Evolutionary conservation across 495 filamentous ascomycete genomes (phyloP).

Genomic region (Hypoxylon intermedium): DNA sequence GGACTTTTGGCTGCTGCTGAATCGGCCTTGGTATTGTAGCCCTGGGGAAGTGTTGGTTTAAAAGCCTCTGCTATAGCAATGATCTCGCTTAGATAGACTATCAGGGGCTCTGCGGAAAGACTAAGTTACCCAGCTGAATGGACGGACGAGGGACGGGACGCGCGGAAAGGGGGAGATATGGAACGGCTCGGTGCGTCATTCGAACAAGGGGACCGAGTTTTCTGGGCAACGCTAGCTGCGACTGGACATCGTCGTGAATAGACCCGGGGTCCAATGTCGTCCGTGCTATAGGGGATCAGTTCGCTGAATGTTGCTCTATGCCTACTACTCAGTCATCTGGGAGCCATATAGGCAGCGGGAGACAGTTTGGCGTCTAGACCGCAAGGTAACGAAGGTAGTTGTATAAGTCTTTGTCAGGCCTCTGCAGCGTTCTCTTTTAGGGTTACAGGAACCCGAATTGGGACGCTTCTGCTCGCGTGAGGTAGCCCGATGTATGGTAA

Average conservation of each 20-base stretch:
- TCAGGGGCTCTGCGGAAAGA: slow-evolving; percentile 29
- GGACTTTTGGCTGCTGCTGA: not conserved
- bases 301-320: slow-evolving; percentile 37
- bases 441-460: slow-evolving; percentile 31
- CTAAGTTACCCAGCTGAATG: slow-evolving; percentile 21
- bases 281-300: slow-evolving; percentile 25
- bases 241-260: not conserved
- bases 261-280: slow-evolving; percentile 8
- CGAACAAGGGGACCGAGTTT: slow-evolving; percentile 13
- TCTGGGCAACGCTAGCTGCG: slow-evolving; percentile 6
- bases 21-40: not conserved
- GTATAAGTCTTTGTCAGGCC: slow-evolving; percentile 37
- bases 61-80: not conserved
- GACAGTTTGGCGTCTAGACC: slow-evolving; percentile 22
- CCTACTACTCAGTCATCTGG: slow-evolving; percentile 17
- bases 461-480: slow-evolving; percentile 38
- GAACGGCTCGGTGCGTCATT: slow-evolving; percentile 30
- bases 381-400: slow-evolving; percentile 10
- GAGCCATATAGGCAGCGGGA: slow-evolving; percentile 5
- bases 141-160: slow-evolving; percentile 33
- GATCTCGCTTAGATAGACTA: not conserved
- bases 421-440: slow-evolving; percentile 36
- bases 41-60: slow-evolving; percentile 5
- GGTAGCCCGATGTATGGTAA: slow-evolving; percentile 36
- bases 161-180: slow-evolving; percentile 23